These are phyloP conservation scores for Odontarrhena argentea DNA, from an alignment of 345 rosid genomes.

Conservation along the genomic window DNA sequence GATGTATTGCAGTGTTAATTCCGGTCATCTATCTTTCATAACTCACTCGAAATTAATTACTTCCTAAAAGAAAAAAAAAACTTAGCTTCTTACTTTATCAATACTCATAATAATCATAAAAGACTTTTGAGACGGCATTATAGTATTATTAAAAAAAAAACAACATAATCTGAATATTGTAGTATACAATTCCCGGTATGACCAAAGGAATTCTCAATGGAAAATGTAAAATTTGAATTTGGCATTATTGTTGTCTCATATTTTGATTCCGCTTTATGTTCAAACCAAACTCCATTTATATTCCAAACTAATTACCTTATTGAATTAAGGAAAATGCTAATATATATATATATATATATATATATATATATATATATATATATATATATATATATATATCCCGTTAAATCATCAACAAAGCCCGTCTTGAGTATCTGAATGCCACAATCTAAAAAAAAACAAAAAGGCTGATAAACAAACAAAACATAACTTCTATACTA, in stretches of 20 bases:
- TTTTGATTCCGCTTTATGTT: neutral
- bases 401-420: neutral
- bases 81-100: conserved; percentile 19
- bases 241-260: neutral
- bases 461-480: no score
- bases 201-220: neutral
- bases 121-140: neutral
- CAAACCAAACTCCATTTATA: conserved; percentile 12
- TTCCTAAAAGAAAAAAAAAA: neutral
- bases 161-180: conserved; percentile 10
- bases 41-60: neutral
- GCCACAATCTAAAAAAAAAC: no score
- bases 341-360: no score
- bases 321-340: neutral
- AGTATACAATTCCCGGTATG: neutral
- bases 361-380: no score
- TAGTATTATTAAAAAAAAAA: neutral
- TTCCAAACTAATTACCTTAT: neutral
- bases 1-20: no score
- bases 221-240: neutral
- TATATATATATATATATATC: neutral
- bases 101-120: neutral
- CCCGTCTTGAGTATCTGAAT: no score
- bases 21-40: no score
- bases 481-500: no score